These are phyloP conservation scores for Eucalyptus albens DNA, from an alignment of 345 rosid species.

Conservation along the genomic window DNA sequence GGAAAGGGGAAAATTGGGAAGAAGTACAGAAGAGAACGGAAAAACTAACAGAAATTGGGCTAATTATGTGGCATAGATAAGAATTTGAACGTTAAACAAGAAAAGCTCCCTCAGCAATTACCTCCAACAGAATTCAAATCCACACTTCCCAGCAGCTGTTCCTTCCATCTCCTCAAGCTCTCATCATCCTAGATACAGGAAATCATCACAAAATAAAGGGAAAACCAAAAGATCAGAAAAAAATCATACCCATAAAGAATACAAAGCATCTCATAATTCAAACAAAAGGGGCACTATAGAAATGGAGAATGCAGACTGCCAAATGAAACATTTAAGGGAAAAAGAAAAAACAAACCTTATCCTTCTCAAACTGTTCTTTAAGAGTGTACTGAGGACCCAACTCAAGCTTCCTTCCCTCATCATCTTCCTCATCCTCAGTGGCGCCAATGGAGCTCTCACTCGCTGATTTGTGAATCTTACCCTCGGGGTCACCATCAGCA, in stretches of 20 bases:
- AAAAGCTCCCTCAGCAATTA: neutral
- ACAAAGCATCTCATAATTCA: neutral
- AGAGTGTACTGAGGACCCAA: slow-evolving; percentile 58
- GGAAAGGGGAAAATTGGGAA: neutral
- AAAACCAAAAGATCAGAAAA: neutral
- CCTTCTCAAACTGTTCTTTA: slow-evolving; percentile 61
- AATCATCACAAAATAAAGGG: neutral
- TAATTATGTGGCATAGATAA: neutral
- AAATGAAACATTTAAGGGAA: neutral
- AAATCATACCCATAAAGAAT: neutral
- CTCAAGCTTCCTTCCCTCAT: slow-evolving; percentile 32
- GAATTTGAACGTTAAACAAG: neutral
- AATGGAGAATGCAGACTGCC: neutral
- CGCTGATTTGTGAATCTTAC: neutral
- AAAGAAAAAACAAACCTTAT: slow-evolving; percentile 28
- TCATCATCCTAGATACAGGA: slow-evolving; percentile 55
- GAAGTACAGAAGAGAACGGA: neutral
- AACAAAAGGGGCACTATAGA: neutral
- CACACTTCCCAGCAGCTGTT: slow-evolving; percentile 76
- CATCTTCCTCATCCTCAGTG: slow-evolving; percentile 47
- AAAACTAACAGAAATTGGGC: neutral
- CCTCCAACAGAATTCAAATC: slow-evolving; percentile 71
- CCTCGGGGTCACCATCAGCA: slow-evolving; percentile 4
- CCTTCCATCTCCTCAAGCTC: slow-evolving; percentile 94
- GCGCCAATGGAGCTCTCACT: slow-evolving; percentile 26